Evolutionary conservation across 768 basidiomycete genomes (phyloP).

Genomic region (Aureoboletus auriporus): DNA sequence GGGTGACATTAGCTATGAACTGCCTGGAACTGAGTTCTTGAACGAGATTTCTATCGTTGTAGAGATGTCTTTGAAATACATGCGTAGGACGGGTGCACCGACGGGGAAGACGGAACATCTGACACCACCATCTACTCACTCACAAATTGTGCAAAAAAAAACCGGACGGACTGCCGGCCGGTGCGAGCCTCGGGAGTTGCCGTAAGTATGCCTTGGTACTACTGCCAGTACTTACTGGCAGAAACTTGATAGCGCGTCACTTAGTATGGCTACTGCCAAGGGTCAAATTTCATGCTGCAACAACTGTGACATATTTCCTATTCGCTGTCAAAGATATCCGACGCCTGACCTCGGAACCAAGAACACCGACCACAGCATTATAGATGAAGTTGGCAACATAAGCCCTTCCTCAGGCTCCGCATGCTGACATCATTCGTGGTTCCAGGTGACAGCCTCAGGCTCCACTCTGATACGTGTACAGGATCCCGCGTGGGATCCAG

Average conservation of each 20-base stretch:
- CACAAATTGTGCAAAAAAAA: neutral
- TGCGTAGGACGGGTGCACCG: slow-evolving; percentile 10
- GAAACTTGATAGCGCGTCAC: slow-evolving; percentile 15
- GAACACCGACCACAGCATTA: slow-evolving; percentile 5
- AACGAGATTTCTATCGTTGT: slow-evolving; percentile 23
- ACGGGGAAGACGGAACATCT: slow-evolving; percentile 21
- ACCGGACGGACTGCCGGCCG: slow-evolving; percentile 18
- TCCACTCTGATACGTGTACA: slow-evolving; percentile 30
- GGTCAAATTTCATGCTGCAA: slow-evolving; percentile 15
- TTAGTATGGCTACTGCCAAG: too few relatives aligned
- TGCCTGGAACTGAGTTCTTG: slow-evolving; percentile 31
- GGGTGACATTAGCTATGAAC: slow-evolving; percentile 35
- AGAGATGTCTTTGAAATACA: slow-evolving; percentile 8
- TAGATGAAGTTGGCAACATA: neutral
- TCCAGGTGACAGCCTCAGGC: slow-evolving; percentile 37
- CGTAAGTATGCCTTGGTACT: too few relatives aligned
- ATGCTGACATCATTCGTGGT: slow-evolving; percentile 42
- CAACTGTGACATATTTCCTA: slow-evolving; percentile 1
- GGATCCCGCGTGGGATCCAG: slow-evolving; percentile 61
- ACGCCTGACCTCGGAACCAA: slow-evolving; percentile 13
- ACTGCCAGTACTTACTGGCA: too few relatives aligned
- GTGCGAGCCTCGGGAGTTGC: too few relatives aligned
- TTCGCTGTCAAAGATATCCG: slow-evolving; percentile 2
- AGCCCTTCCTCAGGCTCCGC: slow-evolving; percentile 7
- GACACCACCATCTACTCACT: neutral